Evolutionary conservation across 495 filamentous ascomycete species (phyloP).

Genomic region (Tuber borchii): DNA sequence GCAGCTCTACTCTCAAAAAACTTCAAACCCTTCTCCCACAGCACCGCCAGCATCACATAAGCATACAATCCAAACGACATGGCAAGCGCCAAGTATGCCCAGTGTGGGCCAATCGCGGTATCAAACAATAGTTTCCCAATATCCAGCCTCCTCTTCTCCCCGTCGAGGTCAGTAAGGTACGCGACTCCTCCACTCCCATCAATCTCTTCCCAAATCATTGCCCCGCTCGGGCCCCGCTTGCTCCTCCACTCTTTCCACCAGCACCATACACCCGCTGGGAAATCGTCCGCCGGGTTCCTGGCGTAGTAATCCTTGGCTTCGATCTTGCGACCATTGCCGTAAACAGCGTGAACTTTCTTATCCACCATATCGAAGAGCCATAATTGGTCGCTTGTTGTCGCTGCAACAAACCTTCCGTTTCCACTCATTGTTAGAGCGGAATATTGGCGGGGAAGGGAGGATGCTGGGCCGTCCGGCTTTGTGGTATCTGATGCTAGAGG

Average conservation of each 20-base stretch:
- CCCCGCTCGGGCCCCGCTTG: conserved; percentile 18
- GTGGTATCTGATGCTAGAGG: conserved; percentile 28
- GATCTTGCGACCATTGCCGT: conserved; percentile 39
- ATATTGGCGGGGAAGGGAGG: conserved; percentile 32
- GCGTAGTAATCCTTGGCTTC: conserved; percentile 35
- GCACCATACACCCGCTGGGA: conserved; percentile 42
- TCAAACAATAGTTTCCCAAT: background rate
- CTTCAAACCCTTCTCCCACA: background rate
- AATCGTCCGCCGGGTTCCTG: conserved; percentile 39
- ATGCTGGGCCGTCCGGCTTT: conserved; percentile 14
- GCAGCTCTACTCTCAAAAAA: background rate
- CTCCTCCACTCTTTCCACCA: conserved; percentile 40
- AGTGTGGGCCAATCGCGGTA: background rate
- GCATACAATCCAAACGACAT: background rate
- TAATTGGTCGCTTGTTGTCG: conserved; percentile 41
- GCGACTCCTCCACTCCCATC: conserved; percentile 29
- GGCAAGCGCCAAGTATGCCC: background rate
- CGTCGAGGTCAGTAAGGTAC: conserved; percentile 31
- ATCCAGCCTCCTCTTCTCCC: conserved; percentile 6
- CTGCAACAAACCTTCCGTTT: conserved; percentile 38
- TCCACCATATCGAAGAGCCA: conserved; percentile 42
- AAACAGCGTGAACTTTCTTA: conserved; percentile 36
- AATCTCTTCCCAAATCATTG: conserved; percentile 33
- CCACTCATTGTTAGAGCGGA: conserved; percentile 38
- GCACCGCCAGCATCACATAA: background rate